Evolutionary conservation across 2,329 filamentous ascomycete genomes (phyloP), one percentile per base, ranked within the genome.

Genomic region (Anthostomella pinea): DNA sequence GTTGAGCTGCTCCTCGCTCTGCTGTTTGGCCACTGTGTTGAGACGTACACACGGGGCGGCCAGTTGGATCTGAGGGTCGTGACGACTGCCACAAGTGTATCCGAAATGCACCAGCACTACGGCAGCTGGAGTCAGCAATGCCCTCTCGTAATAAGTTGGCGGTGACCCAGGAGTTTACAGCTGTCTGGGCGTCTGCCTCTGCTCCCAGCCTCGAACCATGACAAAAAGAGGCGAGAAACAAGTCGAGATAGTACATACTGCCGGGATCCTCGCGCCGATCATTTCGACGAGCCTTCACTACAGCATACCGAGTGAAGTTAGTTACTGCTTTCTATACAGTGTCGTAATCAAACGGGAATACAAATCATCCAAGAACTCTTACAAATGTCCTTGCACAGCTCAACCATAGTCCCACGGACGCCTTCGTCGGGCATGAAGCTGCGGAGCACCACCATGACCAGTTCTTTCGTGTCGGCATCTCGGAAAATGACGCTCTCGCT

Each of bases 401-500:
- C 19, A 10, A 43, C 22, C 35, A 54, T 47, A 7, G 19, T 36
- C 23, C 35, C 7, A 16, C 39, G 28, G 5, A 54, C 5, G 2
- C 33, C 22, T n/a, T 48, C 40, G 30, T 49, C 44, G 10, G 42
- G 37, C 6, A 48, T 22, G 32, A 50, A 45, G 33, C 50, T 23
- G 4, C 51, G 48, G 7, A 52, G 39, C 7, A 53, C 40, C 5
- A 53, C 33, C 5, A 54, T 28, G 3, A 46, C 39, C 6, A 51
- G 34, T 22, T 48, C 39, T 19, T 41, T 39, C 1, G 49, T 53
- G n/a, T 48, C 39, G 1, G 39, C 41, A 22, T 53, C 46, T n/a
- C 44, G 39, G 28, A 54, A 40, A 9, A 50, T 45, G n/a, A 51
- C 41, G 22, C 49, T 54, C 30, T 51, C 49, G 11, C 48, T 32